phyloP scores from a whole-genome alignment of 2,329 filamentous ascomycete genomes.

The Sclerotinia minor region DNA sequence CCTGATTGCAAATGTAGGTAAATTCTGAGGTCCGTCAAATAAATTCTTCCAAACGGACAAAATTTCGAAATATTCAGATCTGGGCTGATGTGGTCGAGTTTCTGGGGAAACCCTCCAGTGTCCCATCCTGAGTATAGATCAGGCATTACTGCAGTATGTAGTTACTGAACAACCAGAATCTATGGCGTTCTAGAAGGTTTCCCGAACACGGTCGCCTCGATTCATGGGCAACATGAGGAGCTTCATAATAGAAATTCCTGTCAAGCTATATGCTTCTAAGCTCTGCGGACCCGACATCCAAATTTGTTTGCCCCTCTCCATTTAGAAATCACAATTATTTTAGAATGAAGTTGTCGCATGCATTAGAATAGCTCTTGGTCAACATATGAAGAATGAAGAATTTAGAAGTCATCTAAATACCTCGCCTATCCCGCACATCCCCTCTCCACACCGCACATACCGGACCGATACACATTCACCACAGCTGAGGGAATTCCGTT shows the following conservation, averaged over 20 bases:
- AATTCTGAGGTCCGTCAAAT: background rate
- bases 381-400: background rate
- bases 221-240: background rate
- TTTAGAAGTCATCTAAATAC: background rate
- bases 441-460: background rate
- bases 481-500: background rate
- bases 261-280: background rate
- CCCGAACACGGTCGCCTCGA: background rate
- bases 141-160: background rate
- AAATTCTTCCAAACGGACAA: background rate
- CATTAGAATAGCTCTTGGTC: background rate
- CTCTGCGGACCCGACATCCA: background rate
- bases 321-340: background rate
- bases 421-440: background rate
- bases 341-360: background rate
- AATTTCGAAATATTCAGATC: background rate
- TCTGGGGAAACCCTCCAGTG: background rate
- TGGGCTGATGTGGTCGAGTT: conserved; percentile 3
- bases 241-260: conserved; percentile 3
- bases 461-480: background rate
- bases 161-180: background rate
- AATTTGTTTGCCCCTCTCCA: background rate
- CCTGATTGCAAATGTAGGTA: background rate
- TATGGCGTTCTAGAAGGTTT: background rate
- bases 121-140: background rate